These are phyloP conservation scores for Raffaelea albimanens DNA, from an alignment of 2,329 filamentous ascomycete genomes.

Conservation along the genomic window DNA sequence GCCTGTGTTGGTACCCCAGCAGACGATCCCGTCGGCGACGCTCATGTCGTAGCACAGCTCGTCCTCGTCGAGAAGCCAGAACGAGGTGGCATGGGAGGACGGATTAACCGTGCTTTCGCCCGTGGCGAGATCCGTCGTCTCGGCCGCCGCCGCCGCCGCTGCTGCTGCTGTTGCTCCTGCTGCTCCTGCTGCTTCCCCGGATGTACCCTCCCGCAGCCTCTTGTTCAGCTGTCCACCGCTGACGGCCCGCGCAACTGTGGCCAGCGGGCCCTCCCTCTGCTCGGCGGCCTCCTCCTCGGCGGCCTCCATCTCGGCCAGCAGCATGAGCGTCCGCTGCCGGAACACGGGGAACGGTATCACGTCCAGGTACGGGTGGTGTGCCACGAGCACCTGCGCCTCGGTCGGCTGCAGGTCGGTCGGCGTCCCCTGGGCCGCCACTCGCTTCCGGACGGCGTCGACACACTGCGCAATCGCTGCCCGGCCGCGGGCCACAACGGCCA, in stretches of 20 bases:
- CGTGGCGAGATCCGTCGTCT: background rate
- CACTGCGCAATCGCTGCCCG: conserved; percentile 14
- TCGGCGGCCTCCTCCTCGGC: background rate
- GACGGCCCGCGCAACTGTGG: background rate
- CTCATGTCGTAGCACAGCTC: conserved; percentile 26
- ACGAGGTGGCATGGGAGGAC: background rate
- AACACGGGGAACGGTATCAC: conserved; percentile 24
- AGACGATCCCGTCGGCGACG: conserved; percentile 22
- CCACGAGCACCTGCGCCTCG: conserved; percentile 22
- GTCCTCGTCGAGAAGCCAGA: conserved; percentile 22
- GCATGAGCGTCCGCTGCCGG: conserved; percentile 19
- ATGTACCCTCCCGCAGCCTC: no score
- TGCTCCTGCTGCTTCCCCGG: no score
- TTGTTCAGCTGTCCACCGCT: no score
- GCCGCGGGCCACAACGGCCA: conserved; percentile 15
- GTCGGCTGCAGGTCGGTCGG: conserved; percentile 21
- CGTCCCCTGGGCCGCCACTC: conserved; percentile 13
- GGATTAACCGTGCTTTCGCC: background rate
- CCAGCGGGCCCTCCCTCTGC: background rate
- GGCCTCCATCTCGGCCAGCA: conserved; percentile 11
- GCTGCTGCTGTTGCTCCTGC: no score
- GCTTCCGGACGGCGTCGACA: conserved; percentile 14
- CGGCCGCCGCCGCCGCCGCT: background rate
- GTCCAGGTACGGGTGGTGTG: conserved; percentile 26
- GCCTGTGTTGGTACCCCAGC: conserved; percentile 24